A percentile compares a stretch with the other conserved stretches of the same genome.
phyloP scores from a whole-genome alignment of 1,284 basidiomycete species.

The Ceratobasidium sp. region DNA sequence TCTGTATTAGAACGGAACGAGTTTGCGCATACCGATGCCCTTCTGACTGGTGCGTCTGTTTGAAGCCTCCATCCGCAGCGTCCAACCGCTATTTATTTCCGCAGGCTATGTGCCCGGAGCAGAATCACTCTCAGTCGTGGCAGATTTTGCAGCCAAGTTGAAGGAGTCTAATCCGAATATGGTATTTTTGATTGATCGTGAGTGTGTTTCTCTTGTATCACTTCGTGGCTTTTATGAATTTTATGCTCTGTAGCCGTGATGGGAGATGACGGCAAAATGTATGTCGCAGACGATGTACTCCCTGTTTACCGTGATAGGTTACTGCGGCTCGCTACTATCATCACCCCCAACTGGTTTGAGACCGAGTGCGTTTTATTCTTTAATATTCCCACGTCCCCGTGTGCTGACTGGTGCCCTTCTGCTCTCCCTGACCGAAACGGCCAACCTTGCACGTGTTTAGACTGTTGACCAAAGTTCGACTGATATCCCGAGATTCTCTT shows the following conservation, averaged over 20 bases:
- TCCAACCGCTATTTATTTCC: not conserved
- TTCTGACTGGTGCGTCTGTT: slow-evolving; percentile 57
- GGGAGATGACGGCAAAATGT: slow-evolving; percentile 88
- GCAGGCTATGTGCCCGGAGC: slow-evolving; percentile 89
- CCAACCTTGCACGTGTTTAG: slow-evolving; percentile 56
- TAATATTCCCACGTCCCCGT: not conserved
- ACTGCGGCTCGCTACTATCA: slow-evolving; percentile 84
- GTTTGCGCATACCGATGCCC: slow-evolving; percentile 68
- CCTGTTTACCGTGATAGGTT: slow-evolving; percentile 84
- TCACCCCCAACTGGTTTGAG: slow-evolving; percentile 99
- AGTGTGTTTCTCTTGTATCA: slow-evolving; percentile 53
- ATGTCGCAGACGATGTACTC: slow-evolving; percentile 88
- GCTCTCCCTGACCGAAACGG: not conserved
- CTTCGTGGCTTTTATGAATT: not conserved
- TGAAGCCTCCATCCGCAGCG: not conserved
- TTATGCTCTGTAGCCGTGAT: slow-evolving; percentile 71
- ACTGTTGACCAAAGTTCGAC: slow-evolving; percentile 75
- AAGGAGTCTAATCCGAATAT: slow-evolving; percentile 67
- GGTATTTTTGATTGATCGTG: slow-evolving; percentile 91
- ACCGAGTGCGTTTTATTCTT: slow-evolving; percentile 75
- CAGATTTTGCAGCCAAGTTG: slow-evolving; percentile 70
- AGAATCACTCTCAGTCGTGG: slow-evolving; percentile 77
- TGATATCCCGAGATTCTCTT: slow-evolving; percentile 74
- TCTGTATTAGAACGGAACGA: slow-evolving; percentile 73
- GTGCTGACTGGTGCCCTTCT: not conserved